These are phyloP conservation scores for Galerina marginata DNA, from an alignment of 768 basidiomycete species.

Conservation along the genomic window DNA sequence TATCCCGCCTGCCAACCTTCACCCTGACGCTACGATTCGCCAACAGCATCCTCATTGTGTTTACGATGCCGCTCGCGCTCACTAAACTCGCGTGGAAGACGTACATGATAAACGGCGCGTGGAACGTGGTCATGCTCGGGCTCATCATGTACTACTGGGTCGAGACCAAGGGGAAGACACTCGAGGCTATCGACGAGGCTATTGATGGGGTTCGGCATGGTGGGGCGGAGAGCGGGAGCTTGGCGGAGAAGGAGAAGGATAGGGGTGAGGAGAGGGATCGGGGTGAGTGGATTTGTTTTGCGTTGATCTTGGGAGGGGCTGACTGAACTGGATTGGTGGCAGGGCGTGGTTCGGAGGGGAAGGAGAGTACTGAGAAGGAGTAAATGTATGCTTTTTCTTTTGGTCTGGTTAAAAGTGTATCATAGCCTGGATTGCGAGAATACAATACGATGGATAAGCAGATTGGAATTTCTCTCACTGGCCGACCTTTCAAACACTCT, in stretches of 20 bases:
- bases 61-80: constrained; percentile 22
- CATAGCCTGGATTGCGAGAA: too few relatives aligned
- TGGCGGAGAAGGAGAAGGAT: background rate
- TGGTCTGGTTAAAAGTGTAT: too few relatives aligned
- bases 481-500: too few relatives aligned
- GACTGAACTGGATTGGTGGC: background rate
- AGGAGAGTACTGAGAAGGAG: background rate
- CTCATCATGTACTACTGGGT: constrained; percentile 24
- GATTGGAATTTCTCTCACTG: too few relatives aligned
- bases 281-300: background rate
- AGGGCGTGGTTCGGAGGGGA: background rate
- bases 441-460: too few relatives aligned
- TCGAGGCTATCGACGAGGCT: constrained; percentile 20
- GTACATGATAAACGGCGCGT: constrained; percentile 25
- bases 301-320: background rate
- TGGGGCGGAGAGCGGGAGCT: background rate
- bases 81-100: constrained; percentile 21
- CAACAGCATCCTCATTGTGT: constrained; percentile 16
- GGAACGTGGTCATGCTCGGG: constrained; percentile 19
- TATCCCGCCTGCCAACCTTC: background rate
- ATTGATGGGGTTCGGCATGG: constrained; percentile 20
- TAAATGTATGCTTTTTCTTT: too few relatives aligned
- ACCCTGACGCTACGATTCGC: too few relatives aligned
- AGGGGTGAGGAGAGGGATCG: background rate
- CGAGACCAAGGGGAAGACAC: constrained; percentile 19